Conservation (phyloP, 257 asterid species). For the Gentiana straminea region DNA sequence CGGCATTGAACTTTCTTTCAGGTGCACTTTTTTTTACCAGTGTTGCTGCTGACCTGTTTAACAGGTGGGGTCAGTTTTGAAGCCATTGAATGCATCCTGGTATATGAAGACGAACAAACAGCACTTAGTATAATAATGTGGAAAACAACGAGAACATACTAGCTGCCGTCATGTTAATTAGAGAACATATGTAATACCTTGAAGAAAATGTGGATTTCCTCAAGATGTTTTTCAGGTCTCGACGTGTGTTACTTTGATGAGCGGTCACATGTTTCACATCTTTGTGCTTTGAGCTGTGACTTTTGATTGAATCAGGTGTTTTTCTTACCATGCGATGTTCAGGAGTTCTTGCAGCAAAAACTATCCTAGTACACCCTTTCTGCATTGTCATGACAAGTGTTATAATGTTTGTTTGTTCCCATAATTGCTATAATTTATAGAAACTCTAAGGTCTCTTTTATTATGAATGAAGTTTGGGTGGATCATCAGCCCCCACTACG, state of each 20-base stretch:
- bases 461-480: background rate
- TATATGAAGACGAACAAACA: conserved; percentile 18
- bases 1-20: no score
- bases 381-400: conserved; percentile 17
- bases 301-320: conserved; percentile 13
- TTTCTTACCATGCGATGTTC: conserved; percentile 29
- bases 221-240: conserved; percentile 27
- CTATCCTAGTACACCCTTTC: conserved; percentile 18
- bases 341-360: conserved; percentile 12
- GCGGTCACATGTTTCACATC: conserved; percentile 5
- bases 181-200: conserved; percentile 7
- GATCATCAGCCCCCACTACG: background rate
- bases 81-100: conserved; percentile 21
- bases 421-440: background rate
- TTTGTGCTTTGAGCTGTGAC: conserved; percentile 15
- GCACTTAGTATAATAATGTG: background rate
- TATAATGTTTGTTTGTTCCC: background rate
- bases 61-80: conserved; percentile 32
- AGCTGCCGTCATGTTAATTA: background rate
- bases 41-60: conserved; percentile 31
- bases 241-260: conserved; percentile 25
- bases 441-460: background rate
- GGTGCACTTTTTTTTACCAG: no score
- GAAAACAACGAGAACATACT: background rate
- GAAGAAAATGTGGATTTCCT: conserved; percentile 37